Evolutionary conservation across 345 rosid species (phyloP), one percentile per base, ranked within the genome.

Genomic region (Durio zibethinus): DNA sequence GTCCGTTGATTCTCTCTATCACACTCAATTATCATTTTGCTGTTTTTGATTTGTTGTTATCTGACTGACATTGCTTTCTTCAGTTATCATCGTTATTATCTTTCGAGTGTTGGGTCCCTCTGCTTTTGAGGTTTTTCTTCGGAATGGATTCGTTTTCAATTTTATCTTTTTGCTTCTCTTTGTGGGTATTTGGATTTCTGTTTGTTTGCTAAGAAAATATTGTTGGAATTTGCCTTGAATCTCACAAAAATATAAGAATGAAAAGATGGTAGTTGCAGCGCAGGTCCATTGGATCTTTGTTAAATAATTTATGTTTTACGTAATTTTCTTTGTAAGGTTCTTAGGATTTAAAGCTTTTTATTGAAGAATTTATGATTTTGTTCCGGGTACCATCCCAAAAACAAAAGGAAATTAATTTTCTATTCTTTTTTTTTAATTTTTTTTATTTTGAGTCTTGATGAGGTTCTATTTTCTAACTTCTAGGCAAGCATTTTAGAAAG

Each of bases 191-290:
- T 72, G 33, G 5, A 4, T 53, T 52, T 72, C 47, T 53, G 76
- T 72, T 72, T 72, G 62, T 33, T 72, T 72, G 25, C n/a, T 35
- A 48, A 52, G 76, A 72, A 72, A 72, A n/a, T n/a, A n/a, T n/a
- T n/a, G n/a, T n/a, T n/a, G n/a, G n/a, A n/a, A n/a, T n/a, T n/a
- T n/a, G n/a, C n/a, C n/a, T n/a, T n/a, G n/a, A n/a, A n/a, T n/a
- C n/a, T n/a, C n/a, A n/a, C n/a, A n/a, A n/a, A n/a, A n/a, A 50
- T 8, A 52, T 67, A 42, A 36, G 8, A 48, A 72, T 3, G 5
- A 3, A 50, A 33, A 36, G 31, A 27, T 23, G 38, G 66, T 6
- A 14, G 25, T 20, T 64, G 45, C 47, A 36, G 29, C 12, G 42
- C 43, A 35, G 23, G 23, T 63, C 47, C 69, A 36, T 20, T 64